Percentiles rank a stretch among this genome's conserved stretches.
phyloP scores from a whole-genome alignment of 106 monocot species.

The Posidonia australis region DNA sequence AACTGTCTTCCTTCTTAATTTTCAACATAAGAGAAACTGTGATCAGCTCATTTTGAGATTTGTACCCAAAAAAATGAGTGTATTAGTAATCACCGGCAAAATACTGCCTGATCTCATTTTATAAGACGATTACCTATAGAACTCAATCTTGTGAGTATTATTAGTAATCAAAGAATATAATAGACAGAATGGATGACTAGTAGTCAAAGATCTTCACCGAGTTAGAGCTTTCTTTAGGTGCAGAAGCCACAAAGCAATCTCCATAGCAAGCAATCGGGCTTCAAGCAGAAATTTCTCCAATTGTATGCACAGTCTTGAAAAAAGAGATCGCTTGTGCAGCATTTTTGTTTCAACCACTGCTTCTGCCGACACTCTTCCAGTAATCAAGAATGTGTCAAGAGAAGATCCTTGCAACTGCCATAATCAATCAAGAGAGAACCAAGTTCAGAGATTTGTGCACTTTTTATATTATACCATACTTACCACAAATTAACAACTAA shows the following conservation, averaged over 20 bases:
- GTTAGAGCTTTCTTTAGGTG: constrained; percentile 33
- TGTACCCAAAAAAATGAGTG: too few relatives aligned
- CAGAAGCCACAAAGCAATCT: constrained; percentile 48
- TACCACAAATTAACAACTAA: too few relatives aligned
- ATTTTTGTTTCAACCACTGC: constrained; percentile 45
- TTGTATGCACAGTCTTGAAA: constrained; percentile 21
- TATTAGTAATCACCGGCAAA: too few relatives aligned
- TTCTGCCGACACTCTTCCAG: constrained; percentile 63
- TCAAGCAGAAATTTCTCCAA: constrained; percentile 48
- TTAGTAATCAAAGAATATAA: too few relatives aligned
- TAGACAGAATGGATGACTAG: too few relatives aligned
- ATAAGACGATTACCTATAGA: too few relatives aligned
- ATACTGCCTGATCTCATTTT: too few relatives aligned
- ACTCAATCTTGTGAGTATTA: too few relatives aligned
- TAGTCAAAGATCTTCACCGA: constrained; percentile 13
- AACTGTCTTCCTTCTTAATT: too few relatives aligned
- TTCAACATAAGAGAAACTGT: too few relatives aligned
- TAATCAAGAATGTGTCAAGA: constrained; percentile 64
- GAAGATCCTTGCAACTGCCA: constrained; percentile 62
- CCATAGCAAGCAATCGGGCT: constrained; percentile 53
- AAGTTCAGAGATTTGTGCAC: neutral
- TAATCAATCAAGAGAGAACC: neutral
- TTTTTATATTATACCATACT: too few relatives aligned
- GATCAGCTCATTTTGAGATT: too few relatives aligned
- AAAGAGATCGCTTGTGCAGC: constrained; percentile 17